Conservation (phyloP, 345 rosid species). For the Rhodomyrtus tomentosa region DNA sequence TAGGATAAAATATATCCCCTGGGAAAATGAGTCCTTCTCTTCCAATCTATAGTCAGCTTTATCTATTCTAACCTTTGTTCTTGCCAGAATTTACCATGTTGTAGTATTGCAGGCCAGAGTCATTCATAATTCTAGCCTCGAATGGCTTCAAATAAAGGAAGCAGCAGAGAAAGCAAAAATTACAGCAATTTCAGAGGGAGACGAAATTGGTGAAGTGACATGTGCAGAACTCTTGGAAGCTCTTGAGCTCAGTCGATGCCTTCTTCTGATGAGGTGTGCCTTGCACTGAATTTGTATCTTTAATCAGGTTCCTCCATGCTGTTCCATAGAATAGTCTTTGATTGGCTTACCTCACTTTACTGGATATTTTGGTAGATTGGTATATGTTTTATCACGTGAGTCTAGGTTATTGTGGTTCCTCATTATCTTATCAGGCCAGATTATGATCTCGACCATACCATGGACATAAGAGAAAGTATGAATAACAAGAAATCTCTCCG, state of each 20-base stretch:
- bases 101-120: conserved; percentile 67
- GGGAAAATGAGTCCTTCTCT: neutral
- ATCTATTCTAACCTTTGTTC: neutral
- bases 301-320: neutral
- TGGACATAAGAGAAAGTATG: neutral
- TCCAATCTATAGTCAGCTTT: neutral
- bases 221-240: conserved; percentile 98
- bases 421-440: neutral
- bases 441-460: neutral
- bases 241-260: conserved; percentile 96
- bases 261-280: conserved; percentile 81
- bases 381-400: neutral
- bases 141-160: conserved; percentile 84
- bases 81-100: neutral
- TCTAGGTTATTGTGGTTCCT: neutral
- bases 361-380: neutral
- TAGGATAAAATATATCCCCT: neutral
- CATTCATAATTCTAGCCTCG: conserved; percentile 71
- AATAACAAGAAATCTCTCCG: neutral
- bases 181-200: conserved; percentile 60
- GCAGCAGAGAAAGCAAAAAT: conserved; percentile 90
- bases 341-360: neutral
- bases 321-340: neutral
- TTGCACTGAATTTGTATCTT: neutral
- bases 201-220: conserved; percentile 81